Evolutionary conservation across 164 flowering plant species (phyloP), one percentile per base, ranked within the genome.

Genomic region (Stephania japonica): DNA sequence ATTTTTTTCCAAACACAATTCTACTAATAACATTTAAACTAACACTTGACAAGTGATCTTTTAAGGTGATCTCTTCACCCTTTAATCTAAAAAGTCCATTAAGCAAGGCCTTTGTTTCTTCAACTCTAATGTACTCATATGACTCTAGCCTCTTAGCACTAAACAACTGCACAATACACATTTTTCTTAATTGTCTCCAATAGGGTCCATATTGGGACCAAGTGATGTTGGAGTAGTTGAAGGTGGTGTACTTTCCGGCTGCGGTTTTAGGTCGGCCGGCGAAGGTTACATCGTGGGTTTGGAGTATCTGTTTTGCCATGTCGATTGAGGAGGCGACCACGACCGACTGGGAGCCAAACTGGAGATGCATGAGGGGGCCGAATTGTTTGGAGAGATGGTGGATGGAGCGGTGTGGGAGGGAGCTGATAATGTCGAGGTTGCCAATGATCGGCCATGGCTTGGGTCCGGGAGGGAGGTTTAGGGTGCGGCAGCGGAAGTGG

Each of bases 391-490:
- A 74, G 16, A 79, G 78, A 1, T 42, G 3, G 38, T 79, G 77
- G 32, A 79, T 69, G 6, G 83, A 75, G 5, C 73, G 79, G 73
- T 83, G 85, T 3, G 83, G 84, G 41, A 79, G 76, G 1, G 77
- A 47, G 32, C 82, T 78, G 9, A 81, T 42, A 23, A 73, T 80
- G 72, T 74, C 65, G 38, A 80, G 78, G 69, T 83, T 83, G 49
- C 85, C 83, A 5, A 80, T 80, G 53, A 83, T 71, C 6, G 81
- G 83, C 80, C 75, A 80, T 26, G 78, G 79, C 62, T 70, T 77
- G 0, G 86, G 86, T 11, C 83, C 86, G 0, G 83, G 85, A 4
- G 86, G 86, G 0, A 78, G 78, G 44, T 73, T 75, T 49, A 42
- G 59, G 13, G 11, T 16, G 19, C 59, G 59, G 62, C 70, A 42